A percentile compares a stretch with the other conserved stretches of the same genome.
phyloP scores from a whole-genome alignment of 306 rosid genomes.

The Prunus mira region DNA sequence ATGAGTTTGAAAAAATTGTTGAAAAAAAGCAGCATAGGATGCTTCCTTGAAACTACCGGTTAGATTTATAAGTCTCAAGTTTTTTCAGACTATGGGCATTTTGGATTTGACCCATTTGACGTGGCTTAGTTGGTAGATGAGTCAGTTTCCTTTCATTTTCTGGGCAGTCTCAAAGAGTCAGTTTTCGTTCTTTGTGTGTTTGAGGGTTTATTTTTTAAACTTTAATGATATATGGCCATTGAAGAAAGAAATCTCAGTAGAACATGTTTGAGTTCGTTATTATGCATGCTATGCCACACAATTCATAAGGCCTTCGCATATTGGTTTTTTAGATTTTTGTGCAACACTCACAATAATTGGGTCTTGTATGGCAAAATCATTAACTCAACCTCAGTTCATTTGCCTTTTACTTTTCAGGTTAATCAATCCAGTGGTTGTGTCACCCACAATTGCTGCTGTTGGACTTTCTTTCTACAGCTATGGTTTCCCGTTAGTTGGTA shows the following conservation, averaged over 20 bases:
- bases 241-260: not conserved
- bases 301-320: not conserved
- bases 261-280: not conserved
- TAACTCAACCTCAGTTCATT: slow-evolving; percentile 14
- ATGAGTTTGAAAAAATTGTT: not conserved
- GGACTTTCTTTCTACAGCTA: slow-evolving; percentile 96
- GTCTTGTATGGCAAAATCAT: not conserved
- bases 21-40: not conserved
- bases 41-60: not conserved
- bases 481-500: slow-evolving; percentile 89
- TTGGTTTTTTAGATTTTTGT: not conserved
- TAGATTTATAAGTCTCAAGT: not conserved
- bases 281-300: not conserved
- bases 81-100: not conserved
- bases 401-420: slow-evolving; percentile 53
- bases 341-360: not conserved
- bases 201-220: too few relatives aligned
- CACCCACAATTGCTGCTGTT: slow-evolving; percentile 99
- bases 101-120: slow-evolving; percentile 3
- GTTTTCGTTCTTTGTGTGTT: not conserved
- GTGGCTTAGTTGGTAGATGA: not conserved
- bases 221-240: not conserved
- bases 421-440: slow-evolving; percentile 93
- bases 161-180: not conserved
- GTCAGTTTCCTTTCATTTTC: not conserved